Evolutionary conservation across 768 basidiomycete species (phyloP).

Genomic region (Hirschioporus abietinus): DNA sequence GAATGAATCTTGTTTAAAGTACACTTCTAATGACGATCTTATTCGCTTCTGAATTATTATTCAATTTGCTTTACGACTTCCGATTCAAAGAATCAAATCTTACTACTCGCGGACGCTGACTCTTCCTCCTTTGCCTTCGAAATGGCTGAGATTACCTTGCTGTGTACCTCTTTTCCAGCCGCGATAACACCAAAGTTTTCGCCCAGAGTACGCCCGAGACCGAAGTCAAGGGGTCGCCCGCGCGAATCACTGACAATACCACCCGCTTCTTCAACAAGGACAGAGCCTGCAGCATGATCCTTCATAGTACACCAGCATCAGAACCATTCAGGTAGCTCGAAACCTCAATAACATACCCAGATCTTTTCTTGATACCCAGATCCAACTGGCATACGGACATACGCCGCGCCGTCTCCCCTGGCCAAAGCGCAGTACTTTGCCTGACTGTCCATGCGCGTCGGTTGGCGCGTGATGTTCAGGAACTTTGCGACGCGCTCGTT

Average conservation of each 20-base stretch:
- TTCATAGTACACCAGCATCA: slow-evolving; percentile 21
- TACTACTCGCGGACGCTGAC: slow-evolving; percentile 11
- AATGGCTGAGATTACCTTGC: slow-evolving; percentile 67
- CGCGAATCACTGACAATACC: slow-evolving; percentile 83
- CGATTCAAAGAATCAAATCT: background rate
- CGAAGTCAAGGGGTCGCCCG: slow-evolving; percentile 77
- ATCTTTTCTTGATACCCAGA: slow-evolving; percentile 88
- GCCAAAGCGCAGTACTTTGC: slow-evolving; percentile 89
- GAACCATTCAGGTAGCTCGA: background rate
- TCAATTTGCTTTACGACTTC: background rate
- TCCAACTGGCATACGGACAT: slow-evolving; percentile 74
- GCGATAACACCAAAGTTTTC: slow-evolving; percentile 88
- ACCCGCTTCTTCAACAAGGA: slow-evolving; percentile 86
- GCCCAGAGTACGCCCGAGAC: slow-evolving; percentile 77
- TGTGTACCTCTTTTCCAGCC: slow-evolving; percentile 66
- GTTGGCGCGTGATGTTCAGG: slow-evolving; percentile 58
- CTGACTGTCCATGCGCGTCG: slow-evolving; percentile 91
- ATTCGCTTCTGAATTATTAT: background rate
- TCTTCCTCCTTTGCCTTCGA: slow-evolving; percentile 45
- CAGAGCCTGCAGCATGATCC: slow-evolving; percentile 87
- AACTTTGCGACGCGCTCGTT: slow-evolving; percentile 66
- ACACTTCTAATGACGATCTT: too few relatives aligned
- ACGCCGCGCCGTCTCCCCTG: slow-evolving; percentile 80
- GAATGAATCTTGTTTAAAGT: background rate
- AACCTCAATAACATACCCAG: slow-evolving; percentile 54